Percentiles rank a stretch among this genome's conserved stretches.
phyloP scores from a whole-genome alignment of 148 eudicot species.

The Silene latifolia region DNA sequence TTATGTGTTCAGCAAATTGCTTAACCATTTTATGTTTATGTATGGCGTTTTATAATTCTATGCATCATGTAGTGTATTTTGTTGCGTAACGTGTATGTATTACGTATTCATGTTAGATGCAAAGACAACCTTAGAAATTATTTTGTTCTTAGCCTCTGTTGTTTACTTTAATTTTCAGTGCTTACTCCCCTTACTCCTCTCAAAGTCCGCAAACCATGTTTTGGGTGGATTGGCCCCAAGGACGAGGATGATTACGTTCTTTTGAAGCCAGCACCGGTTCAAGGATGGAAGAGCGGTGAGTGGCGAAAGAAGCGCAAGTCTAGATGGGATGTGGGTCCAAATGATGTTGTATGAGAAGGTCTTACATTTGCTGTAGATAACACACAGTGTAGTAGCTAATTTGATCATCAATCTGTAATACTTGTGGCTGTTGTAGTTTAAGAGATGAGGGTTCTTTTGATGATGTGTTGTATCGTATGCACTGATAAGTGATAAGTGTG shows the following conservation, averaged over 20 bases:
- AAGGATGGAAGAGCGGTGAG: conserved; percentile 5
- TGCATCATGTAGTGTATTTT: too few species aligned
- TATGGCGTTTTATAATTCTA: too few species aligned
- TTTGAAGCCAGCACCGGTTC: conserved; percentile 21
- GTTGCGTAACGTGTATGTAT: too few species aligned
- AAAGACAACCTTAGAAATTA: too few species aligned
- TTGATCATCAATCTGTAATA: neutral
- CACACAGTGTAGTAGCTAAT: neutral
- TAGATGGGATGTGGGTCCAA: conserved; percentile 29
- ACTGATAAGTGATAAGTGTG: too few species aligned
- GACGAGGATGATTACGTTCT: conserved; percentile 24
- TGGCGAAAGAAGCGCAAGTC: conserved; percentile 24
- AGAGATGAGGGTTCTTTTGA: neutral
- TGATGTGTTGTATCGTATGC: neutral
- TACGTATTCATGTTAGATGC: too few species aligned
- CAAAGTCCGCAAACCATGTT: conserved; percentile 20
- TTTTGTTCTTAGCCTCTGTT: neutral
- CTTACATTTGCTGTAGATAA: conserved; percentile 16
- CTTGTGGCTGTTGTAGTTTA: neutral
- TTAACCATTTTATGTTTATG: too few species aligned
- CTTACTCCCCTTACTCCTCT: conserved; percentile 2
- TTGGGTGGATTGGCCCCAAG: conserved; percentile 24
- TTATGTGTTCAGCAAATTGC: too few species aligned
- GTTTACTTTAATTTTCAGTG: conserved; percentile 6
- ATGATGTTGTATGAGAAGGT: neutral